A percentile compares a stretch with the other conserved stretches of the same genome.
Evolutionary conservation across 306 rosid genomes (phyloP).

Genomic region (Styphnolobium japonicum): DNA sequence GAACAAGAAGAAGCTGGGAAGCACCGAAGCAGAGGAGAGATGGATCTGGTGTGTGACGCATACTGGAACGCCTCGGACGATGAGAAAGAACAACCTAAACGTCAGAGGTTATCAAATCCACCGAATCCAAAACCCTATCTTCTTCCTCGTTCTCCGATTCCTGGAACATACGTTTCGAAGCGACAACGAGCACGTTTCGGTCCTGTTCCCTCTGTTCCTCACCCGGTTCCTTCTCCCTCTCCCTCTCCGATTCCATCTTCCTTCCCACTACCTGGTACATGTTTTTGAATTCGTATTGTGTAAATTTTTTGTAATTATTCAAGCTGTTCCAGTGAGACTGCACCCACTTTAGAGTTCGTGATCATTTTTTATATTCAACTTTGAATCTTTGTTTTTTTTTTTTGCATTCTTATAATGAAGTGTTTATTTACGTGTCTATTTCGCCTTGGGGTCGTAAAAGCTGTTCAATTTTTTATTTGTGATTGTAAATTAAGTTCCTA

Average conservation of each 20-base stretch:
- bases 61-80: too few species aligned
- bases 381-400: background rate
- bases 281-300: background rate
- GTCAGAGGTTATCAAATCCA: too few species aligned
- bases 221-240: slow-evolving; percentile 20
- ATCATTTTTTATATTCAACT: background rate
- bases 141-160: slow-evolving; percentile 26
- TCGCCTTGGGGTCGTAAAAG: background rate
- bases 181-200: slow-evolving; percentile 59
- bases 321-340: background rate
- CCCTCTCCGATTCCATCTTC: slow-evolving; percentile 26
- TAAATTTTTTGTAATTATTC: background rate
- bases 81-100: too few species aligned
- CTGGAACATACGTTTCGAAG: slow-evolving; percentile 79
- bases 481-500: background rate
- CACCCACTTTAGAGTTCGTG: background rate
- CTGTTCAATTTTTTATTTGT: background rate
- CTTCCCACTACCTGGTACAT: slow-evolving; percentile 46
- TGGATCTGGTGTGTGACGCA: too few species aligned
- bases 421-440: background rate
- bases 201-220: slow-evolving; percentile 24
- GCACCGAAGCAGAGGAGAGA: too few species aligned
- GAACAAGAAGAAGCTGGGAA: too few species aligned
- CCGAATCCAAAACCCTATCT: slow-evolving; percentile 43
- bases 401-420: background rate